Evolutionary conservation across 1,284 basidiomycete genomes (phyloP), one percentile per base, ranked within the genome.

Genomic region (Somion occarium): DNA sequence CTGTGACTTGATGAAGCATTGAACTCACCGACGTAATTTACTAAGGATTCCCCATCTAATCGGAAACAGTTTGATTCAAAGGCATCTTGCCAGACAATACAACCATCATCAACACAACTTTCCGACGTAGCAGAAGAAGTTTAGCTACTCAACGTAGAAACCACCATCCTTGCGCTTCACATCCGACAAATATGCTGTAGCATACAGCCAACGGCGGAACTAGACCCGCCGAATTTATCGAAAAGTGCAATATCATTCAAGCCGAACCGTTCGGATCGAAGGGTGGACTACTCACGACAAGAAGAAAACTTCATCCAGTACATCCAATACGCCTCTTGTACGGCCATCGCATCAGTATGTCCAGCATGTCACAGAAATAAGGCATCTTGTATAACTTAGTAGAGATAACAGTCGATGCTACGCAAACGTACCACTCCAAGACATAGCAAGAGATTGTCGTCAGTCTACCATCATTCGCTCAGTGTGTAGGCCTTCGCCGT

Each of bases 401-500:
- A 56, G 38, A 56, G 53, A 53, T 55, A 54, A 59, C 54, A 56
- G 45, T 52, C 51, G 58, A 67, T 61, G 59, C 63, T 63, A 67
- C 63, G 50, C 63, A 53, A 64, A 65, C 64, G 63, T 58, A 65
- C 49, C 53, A 49, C 42, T 26, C 54, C 38, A 11, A 39, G 37
- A 48, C 5, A 25, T 25, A 45, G n/a, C 11, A 22, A n/a, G 15
- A 11, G 11, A 5, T 22, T 23, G 7, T 19, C 43, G 49, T 60
- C 63, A 83, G 66, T 88, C 86, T 62, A 88, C 83, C 70, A 88
- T 76, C 78, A 86, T 79, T 63, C 77, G 79, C 63, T 88, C 88
- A 23, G 88, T 90, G 62, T 87, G 79, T 49, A 91, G 74, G 44
- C 89, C 88, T 69, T 91, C 89, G 54, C 83, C 84, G 64, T 91